These are phyloP conservation scores for Phoma sp. DNA, from an alignment of 2,329 filamentous ascomycete species.

Conservation along the genomic window DNA sequence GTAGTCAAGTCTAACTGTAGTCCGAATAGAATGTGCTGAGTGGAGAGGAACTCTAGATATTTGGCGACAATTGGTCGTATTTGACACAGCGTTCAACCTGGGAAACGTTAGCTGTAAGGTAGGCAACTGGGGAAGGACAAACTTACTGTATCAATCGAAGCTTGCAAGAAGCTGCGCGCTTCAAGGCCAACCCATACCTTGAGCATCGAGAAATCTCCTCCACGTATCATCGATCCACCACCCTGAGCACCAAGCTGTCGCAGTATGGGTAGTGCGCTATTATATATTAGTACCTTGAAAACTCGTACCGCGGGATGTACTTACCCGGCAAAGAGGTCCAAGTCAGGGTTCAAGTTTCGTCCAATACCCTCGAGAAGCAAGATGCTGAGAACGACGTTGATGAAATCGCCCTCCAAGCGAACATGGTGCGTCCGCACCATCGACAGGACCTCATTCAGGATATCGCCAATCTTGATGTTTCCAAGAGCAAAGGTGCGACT, in stretches of 20 bases:
- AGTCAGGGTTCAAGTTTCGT: slow-evolving; percentile 79
- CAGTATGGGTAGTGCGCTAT: slow-evolving; percentile 84
- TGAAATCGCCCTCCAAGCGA: slow-evolving; percentile 92
- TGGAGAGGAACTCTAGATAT: slow-evolving; percentile 62
- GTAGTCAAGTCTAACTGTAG: too few relatives aligned
- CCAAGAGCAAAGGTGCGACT: slow-evolving; percentile 87
- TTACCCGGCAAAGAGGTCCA: slow-evolving; percentile 82
- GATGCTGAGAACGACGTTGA: slow-evolving; percentile 97
- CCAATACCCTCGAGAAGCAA: slow-evolving; percentile 93
- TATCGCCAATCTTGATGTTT: slow-evolving; percentile 94
- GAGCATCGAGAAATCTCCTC: slow-evolving; percentile 69
- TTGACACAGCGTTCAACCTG: slow-evolving; percentile 88
- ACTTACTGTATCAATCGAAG: slow-evolving; percentile 84
- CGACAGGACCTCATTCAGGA: slow-evolving; percentile 83
- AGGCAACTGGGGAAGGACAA: not conserved
- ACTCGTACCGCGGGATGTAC: slow-evolving; percentile 24
- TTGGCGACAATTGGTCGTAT: slow-evolving; percentile 86
- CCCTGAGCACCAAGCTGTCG: slow-evolving; percentile 83
- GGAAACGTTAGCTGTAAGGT: slow-evolving; percentile 3
- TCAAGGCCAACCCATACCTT: slow-evolving; percentile 92
- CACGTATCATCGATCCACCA: slow-evolving; percentile 60
- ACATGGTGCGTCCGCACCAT: slow-evolving; percentile 96
- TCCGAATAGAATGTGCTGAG: not conserved
- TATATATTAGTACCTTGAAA: slow-evolving; percentile 16
- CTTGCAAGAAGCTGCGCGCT: slow-evolving; percentile 85